These are phyloP conservation scores for Cryptomeria japonica DNA, from an alignment of 75 land plant species.

Conservation along the genomic window DNA sequence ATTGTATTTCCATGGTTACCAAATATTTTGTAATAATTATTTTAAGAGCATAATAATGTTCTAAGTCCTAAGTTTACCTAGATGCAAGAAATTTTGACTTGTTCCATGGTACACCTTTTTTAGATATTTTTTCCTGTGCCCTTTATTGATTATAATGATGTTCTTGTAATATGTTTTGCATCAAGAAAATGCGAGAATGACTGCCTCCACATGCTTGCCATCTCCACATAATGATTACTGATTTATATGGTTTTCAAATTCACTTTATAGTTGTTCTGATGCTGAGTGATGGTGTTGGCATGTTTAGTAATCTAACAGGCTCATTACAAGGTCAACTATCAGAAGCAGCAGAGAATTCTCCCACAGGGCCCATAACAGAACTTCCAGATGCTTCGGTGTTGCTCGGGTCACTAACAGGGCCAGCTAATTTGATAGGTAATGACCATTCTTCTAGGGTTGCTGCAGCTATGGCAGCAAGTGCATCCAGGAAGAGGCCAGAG, in stretches of 20 bases:
- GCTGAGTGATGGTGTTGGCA: constrained; percentile 3
- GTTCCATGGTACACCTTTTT: background rate
- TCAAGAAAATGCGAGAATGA: background rate
- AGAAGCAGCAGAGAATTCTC: background rate
- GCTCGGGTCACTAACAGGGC: constrained; percentile 22
- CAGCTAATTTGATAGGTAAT: constrained; percentile 8
- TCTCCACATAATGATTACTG: background rate
- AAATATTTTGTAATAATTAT: background rate
- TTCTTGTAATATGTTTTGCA: background rate
- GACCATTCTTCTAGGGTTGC: constrained; percentile 52
- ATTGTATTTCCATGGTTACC: background rate
- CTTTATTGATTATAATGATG: background rate
- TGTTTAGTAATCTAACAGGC: constrained; percentile 7
- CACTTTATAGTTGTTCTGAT: background rate
- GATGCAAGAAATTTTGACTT: background rate
- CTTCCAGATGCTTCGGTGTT: constrained; percentile 64
- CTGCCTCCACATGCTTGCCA: background rate
- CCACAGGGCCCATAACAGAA: constrained; percentile 12
- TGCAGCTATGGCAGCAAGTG: constrained; percentile 45
- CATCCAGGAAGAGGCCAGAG: constrained; percentile 56
- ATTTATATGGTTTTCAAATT: background rate
- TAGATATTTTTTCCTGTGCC: background rate
- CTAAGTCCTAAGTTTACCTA: background rate
- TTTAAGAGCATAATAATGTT: background rate
- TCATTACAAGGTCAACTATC: constrained; percentile 9